Evolutionary conservation across 139 green algal species (phyloP).

Genomic region (Edaphochlamys debaryana): DNA sequence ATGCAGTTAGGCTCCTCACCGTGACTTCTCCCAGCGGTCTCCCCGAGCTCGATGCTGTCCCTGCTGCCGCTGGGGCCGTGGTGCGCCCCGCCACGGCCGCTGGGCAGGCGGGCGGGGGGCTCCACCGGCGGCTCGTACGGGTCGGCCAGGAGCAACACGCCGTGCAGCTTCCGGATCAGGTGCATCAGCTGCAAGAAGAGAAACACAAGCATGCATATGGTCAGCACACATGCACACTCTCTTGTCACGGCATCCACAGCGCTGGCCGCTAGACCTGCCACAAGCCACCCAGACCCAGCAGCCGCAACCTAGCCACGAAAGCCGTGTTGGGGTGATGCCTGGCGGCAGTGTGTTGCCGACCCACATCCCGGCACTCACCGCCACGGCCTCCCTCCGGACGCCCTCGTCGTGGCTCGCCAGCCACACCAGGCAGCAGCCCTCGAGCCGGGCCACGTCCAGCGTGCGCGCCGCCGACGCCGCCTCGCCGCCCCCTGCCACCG

Average conservation of each 20-base stretch:
- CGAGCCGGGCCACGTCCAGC: slow-evolving; percentile 72
- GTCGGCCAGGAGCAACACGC: slow-evolving; percentile 35
- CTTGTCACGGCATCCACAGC: too few species aligned
- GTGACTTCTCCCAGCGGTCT: too few species aligned
- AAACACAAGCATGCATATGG: too few species aligned
- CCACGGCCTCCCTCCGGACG: slow-evolving; percentile 63
- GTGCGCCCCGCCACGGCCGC: neutral
- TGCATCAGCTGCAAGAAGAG: slow-evolving; percentile 36
- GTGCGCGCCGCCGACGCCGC: neutral
- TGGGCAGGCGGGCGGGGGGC: neutral
- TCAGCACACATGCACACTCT: too few species aligned
- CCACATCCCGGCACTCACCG: too few species aligned
- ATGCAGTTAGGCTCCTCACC: too few species aligned
- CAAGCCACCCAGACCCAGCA: too few species aligned
- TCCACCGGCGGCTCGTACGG: neutral
- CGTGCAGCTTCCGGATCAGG: slow-evolving; percentile 52
- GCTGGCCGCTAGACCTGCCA: too few species aligned
- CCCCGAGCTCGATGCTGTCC: slow-evolving; percentile 33
- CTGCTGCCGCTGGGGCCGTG: slow-evolving; percentile 16
- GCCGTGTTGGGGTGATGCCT: too few species aligned
- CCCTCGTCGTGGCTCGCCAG: slow-evolving; percentile 58
- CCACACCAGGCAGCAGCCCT: slow-evolving; percentile 66
- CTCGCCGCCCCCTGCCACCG: neutral
- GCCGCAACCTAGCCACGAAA: too few species aligned
- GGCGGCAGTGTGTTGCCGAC: too few species aligned